Evolutionary conservation across 768 basidiomycete genomes (phyloP).

Genomic region (Albatrellus ellisii): DNA sequence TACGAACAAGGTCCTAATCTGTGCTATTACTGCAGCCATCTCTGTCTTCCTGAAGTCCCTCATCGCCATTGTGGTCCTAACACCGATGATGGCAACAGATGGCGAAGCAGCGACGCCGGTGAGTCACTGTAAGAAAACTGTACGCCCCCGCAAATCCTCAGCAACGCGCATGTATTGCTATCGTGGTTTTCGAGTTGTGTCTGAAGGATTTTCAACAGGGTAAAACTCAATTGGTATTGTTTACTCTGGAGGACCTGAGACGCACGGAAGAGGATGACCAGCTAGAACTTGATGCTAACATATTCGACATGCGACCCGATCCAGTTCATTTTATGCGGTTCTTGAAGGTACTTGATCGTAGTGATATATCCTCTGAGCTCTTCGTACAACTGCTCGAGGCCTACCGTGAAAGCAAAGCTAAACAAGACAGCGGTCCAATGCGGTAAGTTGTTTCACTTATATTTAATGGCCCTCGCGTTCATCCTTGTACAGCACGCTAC

Average conservation of each 20-base stretch:
- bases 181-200: no score
- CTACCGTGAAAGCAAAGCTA: conserved; percentile 35
- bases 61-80: no score
- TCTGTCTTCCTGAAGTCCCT: no score
- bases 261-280: conserved; percentile 29
- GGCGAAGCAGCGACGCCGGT: no score
- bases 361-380: conserved; percentile 57
- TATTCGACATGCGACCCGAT: conserved; percentile 64
- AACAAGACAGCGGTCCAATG: conserved; percentile 33
- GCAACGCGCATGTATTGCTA: no score
- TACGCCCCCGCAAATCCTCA: no score
- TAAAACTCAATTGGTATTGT: conserved; percentile 32
- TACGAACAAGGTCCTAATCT: no score
- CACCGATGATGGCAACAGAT: no score
- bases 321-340: conserved; percentile 56
- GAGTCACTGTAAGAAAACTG: no score
- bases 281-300: conserved; percentile 36
- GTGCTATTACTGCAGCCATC: no score
- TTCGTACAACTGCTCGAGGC: conserved; percentile 64
- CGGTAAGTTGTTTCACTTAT: no score
- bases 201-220: no score
- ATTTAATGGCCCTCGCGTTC: background rate
- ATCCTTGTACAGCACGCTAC: conserved; percentile 36
- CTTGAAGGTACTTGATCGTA: conserved; percentile 48
- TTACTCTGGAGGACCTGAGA: conserved; percentile 37